Evolutionary conservation across 208 protist species (phyloP).

Genomic region (Wallacemonas sp.): DNA sequence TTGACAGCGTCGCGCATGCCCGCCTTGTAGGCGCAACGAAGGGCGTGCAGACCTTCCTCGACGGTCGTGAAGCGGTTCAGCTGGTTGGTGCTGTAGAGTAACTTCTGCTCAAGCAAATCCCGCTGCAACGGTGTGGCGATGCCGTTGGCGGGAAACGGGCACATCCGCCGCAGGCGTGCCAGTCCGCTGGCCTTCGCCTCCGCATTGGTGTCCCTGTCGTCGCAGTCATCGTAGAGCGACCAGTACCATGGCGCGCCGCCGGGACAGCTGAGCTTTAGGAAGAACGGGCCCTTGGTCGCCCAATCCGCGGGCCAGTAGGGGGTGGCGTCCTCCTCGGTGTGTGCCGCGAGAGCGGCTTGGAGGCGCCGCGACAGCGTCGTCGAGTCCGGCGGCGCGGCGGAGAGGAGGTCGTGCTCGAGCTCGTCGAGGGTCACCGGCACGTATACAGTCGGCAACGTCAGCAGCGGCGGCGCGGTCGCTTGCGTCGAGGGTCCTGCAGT

Average conservation of each 20-base stretch:
- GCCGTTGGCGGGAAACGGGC: conserved; percentile 71
- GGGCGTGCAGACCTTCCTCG: conserved; percentile 45
- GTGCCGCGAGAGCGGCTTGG: conserved; percentile 7
- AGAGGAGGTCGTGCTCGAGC: background rate
- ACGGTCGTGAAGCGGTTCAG: conserved; percentile 56
- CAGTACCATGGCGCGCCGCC: conserved; percentile 87
- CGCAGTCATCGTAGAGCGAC: conserved; percentile 31
- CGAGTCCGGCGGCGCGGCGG: background rate
- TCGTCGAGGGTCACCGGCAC: conserved; percentile 33
- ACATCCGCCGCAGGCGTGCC: conserved; percentile 30
- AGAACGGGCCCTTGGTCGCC: conserved; percentile 23
- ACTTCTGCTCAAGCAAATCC: conserved; percentile 60
- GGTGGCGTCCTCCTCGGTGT: background rate
- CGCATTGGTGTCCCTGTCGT: background rate
- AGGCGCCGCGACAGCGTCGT: conserved; percentile 19
- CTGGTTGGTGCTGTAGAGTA: conserved; percentile 77
- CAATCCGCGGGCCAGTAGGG: conserved; percentile 6
- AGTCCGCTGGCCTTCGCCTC: conserved; percentile 27
- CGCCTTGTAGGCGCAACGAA: conserved; percentile 27
- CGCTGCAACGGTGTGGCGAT: conserved; percentile 82
- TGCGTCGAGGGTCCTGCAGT: background rate
- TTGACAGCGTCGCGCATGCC: conserved; percentile 33
- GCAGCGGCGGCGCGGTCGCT: background rate
- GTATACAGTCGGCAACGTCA: conserved; percentile 20
- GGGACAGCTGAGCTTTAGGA: conserved; percentile 67